A percentile compares a stretch with the other conserved stretches of the same genome.
These are phyloP conservation scores for Symbiodinium pilosum DNA, from an alignment of 73 alveolate species.

Conservation along the genomic window DNA sequence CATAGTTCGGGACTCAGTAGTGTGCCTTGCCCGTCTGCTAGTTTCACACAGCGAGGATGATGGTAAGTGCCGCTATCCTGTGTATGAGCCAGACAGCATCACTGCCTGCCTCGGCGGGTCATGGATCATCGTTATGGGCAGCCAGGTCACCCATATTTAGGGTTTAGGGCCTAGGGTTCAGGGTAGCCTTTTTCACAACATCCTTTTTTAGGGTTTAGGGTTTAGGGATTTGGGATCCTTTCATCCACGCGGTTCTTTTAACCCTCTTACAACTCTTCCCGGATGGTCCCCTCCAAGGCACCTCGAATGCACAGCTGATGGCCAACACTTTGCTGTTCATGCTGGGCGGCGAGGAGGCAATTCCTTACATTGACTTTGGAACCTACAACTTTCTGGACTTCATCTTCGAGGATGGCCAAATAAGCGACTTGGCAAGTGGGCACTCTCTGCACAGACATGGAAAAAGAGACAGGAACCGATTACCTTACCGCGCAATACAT, in stretches of 20 bases:
- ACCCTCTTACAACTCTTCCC: too few species aligned
- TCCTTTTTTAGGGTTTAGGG: too few species aligned
- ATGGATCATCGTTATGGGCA: not conserved
- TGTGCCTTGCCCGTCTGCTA: not conserved
- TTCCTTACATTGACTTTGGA: not conserved
- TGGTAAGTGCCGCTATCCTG: slow-evolving; percentile 29
- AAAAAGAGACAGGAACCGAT: too few species aligned
- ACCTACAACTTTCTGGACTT: not conserved
- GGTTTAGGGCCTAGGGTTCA: too few species aligned
- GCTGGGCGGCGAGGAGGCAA: not conserved
- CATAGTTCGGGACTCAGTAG: not conserved
- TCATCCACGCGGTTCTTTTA: too few species aligned
- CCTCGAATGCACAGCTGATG: slow-evolving; percentile 17
- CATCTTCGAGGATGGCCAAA: not conserved
- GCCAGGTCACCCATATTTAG: too few species aligned
- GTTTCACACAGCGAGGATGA: not conserved
- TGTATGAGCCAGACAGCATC: slow-evolving; percentile 11
- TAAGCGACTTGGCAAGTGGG: not conserved
- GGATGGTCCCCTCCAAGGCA: too few species aligned
- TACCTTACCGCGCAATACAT: too few species aligned
- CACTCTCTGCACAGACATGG: too few species aligned
- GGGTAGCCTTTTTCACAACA: too few species aligned
- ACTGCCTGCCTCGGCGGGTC: not conserved
- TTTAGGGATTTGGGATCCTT: too few species aligned
- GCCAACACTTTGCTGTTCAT: not conserved